Percentiles rank a stretch among this genome's conserved stretches.
Conservation (phyloP, 345 rosid species). For the Diplotaxis tenuifolia region DNA sequence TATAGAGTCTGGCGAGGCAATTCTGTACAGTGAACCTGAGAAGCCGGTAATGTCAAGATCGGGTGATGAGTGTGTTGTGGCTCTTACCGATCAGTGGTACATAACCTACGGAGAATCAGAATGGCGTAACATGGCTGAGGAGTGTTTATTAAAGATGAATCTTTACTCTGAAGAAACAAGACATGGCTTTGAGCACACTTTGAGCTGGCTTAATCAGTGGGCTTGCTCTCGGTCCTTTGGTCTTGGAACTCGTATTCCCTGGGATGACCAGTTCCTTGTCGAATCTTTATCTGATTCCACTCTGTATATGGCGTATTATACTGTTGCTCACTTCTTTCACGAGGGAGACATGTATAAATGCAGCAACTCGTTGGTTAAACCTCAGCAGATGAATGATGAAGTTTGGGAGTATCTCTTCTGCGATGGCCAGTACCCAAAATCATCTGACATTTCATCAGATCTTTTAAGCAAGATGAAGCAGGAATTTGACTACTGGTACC, state of each 20-base stretch:
- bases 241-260: constrained; percentile 94
- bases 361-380: constrained; percentile 45
- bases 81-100: constrained; percentile 98
- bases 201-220: constrained; percentile 97
- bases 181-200: constrained; percentile 86
- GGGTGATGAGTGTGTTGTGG: constrained; percentile 98
- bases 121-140: constrained; percentile 75
- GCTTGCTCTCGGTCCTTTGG: constrained; percentile 99
- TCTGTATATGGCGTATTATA: constrained; percentile 90
- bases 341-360: constrained; percentile 74
- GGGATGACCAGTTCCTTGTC: constrained; percentile 87
- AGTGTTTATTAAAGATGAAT: constrained; percentile 78
- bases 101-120: constrained; percentile 81
- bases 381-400: constrained; percentile 81
- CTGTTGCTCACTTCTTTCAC: constrained; percentile 80
- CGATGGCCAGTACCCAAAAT: constrained; percentile 61
- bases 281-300: constrained; percentile 95
- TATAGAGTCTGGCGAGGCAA: constrained; percentile 68
- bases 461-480: constrained; percentile 78
- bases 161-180: constrained; percentile 78
- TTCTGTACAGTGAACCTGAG: constrained; percentile 90
- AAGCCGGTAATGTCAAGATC: constrained; percentile 91
- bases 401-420: constrained; percentile 90
- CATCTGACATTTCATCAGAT: constrained; percentile 58
- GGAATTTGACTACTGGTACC: constrained; percentile 97